Evolutionary conservation across 495 filamentous ascomycete genomes (phyloP), one percentile per base, ranked within the genome.

Genomic region (Parathielavia hyrcaniae): DNA sequence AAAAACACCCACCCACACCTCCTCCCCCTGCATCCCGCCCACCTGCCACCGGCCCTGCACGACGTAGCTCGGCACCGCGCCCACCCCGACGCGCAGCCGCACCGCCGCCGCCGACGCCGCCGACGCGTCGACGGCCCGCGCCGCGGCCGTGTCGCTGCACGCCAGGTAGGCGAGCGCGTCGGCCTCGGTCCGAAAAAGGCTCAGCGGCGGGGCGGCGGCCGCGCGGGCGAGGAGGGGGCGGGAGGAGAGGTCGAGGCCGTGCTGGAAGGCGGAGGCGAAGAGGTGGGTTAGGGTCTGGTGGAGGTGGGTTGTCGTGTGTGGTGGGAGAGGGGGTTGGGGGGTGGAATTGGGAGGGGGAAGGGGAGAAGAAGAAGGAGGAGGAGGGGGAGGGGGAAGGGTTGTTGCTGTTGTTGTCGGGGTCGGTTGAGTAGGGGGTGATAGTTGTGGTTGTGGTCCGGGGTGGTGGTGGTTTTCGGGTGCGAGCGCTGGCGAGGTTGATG

Each of bases 21-120:
- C 67, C 30, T 60, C 53, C 64, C 83, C 80, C 73, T 90, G 84
- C 44, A 83, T 85, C 5, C 88, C 87, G 26, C 85, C 83, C 53
- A 91, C 75, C 46, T 80, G 76, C 69, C 82, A 89, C 65, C 77
- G 77, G 0, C 77, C 82, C 62, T 90, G 83, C 19, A 91, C 71
- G 16, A 82, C 81, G 61, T 87, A 88, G 64, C 88, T 85, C 14
- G 90, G 91, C 63, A 95, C 89, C 0, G 87, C 90, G 46, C 69
- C 77, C 38, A 95, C 81, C 41, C 77, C 74, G 36, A 79, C 26
- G 26, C 26, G 72, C 52, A 65, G 63, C 23, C 61, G 51, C 78
- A n/a, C n/a, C n/a, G 26, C 26, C 26, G 26, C 26, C 3, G 73
- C 46, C 82, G 81, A 47, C 67, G 64, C 55, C 69, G 64, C 61